Base-by-base conservation (phyloP, 176 grass and related monocot species). In the Musa schizocarpa region DNA sequence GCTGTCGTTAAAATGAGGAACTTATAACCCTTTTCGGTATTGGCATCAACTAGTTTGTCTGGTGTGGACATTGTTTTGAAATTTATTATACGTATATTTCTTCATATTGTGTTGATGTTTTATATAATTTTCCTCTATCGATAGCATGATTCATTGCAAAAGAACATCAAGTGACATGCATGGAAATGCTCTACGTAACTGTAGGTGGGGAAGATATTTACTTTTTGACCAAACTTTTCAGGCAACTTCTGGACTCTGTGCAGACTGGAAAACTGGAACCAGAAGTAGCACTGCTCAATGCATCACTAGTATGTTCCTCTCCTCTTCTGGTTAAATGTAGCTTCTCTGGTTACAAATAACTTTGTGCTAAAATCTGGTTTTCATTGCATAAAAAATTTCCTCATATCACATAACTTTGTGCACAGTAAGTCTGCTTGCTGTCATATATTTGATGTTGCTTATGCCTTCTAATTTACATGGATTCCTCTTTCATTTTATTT, bases 241-340 rank as follows among this genome's bases (percentile, higher is more conserved):
- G 92, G 81, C 89, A 88, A 70, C 90, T 99, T 20, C 78, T 94
- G 3, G 86, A 89, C 9, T 75, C 86, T 77, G 91, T 99, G 88
- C 95, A 91, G 78, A 81, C 86, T 9, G 90, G 90, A 66, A 92
- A 85, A 80, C 78, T 94, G 70, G 82, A 99, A 24, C 95, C 88
- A 52, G 95, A 94, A 86, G 86, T 85, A 2, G 86, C 88, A 4
- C 78, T 99, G 20, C 55, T 99, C 59, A 99, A 94, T 62, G 90
- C 95, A 1, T 89, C 86, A 20, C 88, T 89, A 85, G 95, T 94
- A 83, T 58, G 58, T 77, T 12, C 11, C 56, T 63, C 54, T 29
- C 43, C 17, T 70, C 8, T 61, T 22, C 17, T 48, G 13, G 5
- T 23, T 48, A 51, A 29, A 24, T 52, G 16, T 34, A 82, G 3